Evolutionary conservation across 2,329 filamentous ascomycete genomes (phyloP).

Genomic region (Pseudogymnoascus sp.): DNA sequence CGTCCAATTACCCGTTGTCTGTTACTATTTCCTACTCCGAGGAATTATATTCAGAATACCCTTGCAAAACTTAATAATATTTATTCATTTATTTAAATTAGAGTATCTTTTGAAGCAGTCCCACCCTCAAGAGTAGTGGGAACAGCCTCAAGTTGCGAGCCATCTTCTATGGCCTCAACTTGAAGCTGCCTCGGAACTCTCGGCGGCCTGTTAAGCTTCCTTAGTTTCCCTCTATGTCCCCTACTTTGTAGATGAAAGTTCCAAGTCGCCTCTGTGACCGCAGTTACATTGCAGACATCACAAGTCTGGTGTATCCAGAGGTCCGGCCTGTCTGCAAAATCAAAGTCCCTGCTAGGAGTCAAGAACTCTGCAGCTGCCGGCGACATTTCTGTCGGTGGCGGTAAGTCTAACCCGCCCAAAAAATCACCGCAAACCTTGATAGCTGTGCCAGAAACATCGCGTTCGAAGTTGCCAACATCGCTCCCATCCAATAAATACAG

Average conservation of each 20-base stretch:
- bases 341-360: slow-evolving; percentile 43
- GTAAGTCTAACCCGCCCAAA: slow-evolving; percentile 41
- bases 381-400: slow-evolving; percentile 46
- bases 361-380: slow-evolving; percentile 47
- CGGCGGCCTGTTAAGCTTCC: slow-evolving; percentile 15
- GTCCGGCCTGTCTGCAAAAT: slow-evolving; percentile 33
- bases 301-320: slow-evolving; percentile 52
- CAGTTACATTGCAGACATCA: slow-evolving; percentile 59
- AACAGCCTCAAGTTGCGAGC: background rate
- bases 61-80: background rate
- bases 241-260: slow-evolving; percentile 36
- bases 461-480: slow-evolving; percentile 51
- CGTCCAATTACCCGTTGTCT: background rate
- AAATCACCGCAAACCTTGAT: slow-evolving; percentile 53
- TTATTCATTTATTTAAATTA: background rate
- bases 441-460: slow-evolving; percentile 58
- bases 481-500: slow-evolving; percentile 80
- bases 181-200: background rate
- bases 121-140: background rate
- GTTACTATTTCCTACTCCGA: background rate
- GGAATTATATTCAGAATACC: background rate
- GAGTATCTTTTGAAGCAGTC: background rate
- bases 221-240: slow-evolving; percentile 29
- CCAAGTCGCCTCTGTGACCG: slow-evolving; percentile 47
- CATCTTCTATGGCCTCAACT: background rate